Base-by-base conservation (phyloP, 1,284 basidiomycete genomes). In the Papiliotrema laurentii region DNA sequence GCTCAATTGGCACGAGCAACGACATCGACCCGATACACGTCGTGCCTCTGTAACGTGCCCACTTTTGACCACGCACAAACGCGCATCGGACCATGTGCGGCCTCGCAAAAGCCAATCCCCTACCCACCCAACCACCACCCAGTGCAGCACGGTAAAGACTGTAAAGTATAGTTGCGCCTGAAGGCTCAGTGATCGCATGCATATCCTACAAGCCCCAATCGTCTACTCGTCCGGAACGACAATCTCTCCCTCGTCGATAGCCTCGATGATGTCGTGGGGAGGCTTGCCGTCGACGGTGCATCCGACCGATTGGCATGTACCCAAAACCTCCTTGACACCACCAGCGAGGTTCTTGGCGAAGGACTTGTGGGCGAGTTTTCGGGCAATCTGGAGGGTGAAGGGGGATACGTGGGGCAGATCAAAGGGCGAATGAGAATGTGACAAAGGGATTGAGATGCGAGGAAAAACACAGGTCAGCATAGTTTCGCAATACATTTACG, bases 291-390 rank as follows among this genome's bases (percentile, higher is more conserved):
- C 91, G 54, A 99, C 82, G 48, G 92, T 97, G 84, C 93, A 97
- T 47, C 96, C 94, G 65, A 98, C 81, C 58, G 76, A 78, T 80
- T 98, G 94, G 53, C 89, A 88, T 39, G 90, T 93, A 50, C 89
- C 90, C 67, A 93, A 78, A 68, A 93, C 91, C 83, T 93, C 89
- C 83, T 97, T 97, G 65, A 85, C 89, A 62, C 86, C 87, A 51
- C 88, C 87, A 18, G 89, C 83, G 49, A 98, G 81, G 65, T 85
- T 82, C 81, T 93, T 96, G 64, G 93, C 87, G 58, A 98, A 81
- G 13, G 93, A 97, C 79, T 97, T 97, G 79, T 80, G 80, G 75
- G 84, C 86, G 93, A 99, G 97, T 64, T 86, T 96, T 75, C 96
- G 87, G 59, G 72, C 71, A 48, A 74, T 69, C 71, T 73, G 53